A percentile compares a stretch with the other conserved stretches of the same genome.
These are phyloP conservation scores for Lachancea quebecensis DNA, from an alignment of 805 yeast species.

Conservation along the genomic window DNA sequence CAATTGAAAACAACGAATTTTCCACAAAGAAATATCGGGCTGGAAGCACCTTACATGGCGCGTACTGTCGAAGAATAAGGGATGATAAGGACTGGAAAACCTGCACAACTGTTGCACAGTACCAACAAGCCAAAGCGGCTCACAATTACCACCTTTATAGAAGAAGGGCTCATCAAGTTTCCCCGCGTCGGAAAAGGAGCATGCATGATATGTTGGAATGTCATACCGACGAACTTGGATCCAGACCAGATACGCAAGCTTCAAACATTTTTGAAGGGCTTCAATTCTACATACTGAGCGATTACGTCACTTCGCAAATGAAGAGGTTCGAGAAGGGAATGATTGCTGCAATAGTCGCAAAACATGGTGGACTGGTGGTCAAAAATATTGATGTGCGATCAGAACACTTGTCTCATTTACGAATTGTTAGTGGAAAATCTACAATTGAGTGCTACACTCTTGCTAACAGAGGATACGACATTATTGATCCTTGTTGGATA, in stretches of 20 bases:
- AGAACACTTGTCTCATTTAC: conserved; percentile 12
- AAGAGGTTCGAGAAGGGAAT: conserved; percentile 24
- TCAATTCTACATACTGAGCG: conserved; percentile 49
- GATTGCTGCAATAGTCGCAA: conserved; percentile 34
- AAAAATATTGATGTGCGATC: conserved; percentile 12
- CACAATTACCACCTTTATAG: conserved; percentile 10
- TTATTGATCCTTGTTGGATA: conserved; percentile 66
- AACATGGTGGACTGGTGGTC: conserved; percentile 46
- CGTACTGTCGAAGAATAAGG: conserved; percentile 62
- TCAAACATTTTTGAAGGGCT: conserved; percentile 39
- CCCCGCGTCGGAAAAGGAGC: conserved; percentile 11
- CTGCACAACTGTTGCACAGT: conserved; percentile 51
- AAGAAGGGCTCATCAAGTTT: conserved; percentile 13
- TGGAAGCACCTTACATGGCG: conserved; percentile 67
- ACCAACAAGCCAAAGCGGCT: conserved; percentile 32
- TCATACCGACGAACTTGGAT: neutral
- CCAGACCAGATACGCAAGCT: neutral
- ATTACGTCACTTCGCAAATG: conserved; percentile 28
- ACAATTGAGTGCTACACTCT: conserved; percentile 36
- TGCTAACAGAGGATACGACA: conserved; percentile 46
- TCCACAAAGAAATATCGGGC: conserved; percentile 45
- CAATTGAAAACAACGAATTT: conserved; percentile 46
- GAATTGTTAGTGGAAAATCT: conserved; percentile 35
- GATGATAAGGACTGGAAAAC: conserved; percentile 58
- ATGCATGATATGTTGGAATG: neutral